Evolutionary conservation across 805 yeast species (phyloP).

Genomic region (Wickerhamomyces bisporus): DNA sequence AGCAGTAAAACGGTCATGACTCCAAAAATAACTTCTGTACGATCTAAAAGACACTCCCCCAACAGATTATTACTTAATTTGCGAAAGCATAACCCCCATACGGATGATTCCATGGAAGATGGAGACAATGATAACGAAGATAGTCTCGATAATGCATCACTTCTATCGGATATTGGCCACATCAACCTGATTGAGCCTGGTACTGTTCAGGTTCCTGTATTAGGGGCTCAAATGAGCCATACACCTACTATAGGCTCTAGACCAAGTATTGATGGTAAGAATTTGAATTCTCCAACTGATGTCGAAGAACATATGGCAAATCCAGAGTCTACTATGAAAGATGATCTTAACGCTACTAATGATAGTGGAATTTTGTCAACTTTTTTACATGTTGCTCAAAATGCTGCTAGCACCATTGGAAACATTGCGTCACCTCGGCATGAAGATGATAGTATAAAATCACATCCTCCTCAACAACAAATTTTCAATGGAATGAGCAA

Average conservation of each 20-base stretch:
- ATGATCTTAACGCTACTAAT: no score
- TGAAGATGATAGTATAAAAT: conserved; percentile 4
- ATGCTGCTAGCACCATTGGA: conserved; percentile 29
- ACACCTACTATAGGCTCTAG: no score
- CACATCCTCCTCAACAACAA: conserved; percentile 11
- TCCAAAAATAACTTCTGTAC: no score
- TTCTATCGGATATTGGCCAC: background rate
- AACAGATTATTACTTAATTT: no score
- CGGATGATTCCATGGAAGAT: no score
- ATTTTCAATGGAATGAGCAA: conserved; percentile 1
- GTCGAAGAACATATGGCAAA: conserved; percentile 13
- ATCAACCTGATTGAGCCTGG: background rate
- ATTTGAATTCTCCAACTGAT: background rate
- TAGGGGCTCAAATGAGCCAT: no score
- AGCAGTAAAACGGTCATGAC: no score
- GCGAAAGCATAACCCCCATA: no score
- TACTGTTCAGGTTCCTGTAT: no score
- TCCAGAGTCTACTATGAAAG: conserved; percentile 4
- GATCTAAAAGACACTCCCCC: no score
- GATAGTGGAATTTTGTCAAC: conserved; percentile 37
- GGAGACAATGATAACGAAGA: no score
- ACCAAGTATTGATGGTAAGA: background rate
- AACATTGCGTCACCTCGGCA: conserved; percentile 5
- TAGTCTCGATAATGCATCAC: no score
- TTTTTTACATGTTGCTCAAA: conserved; percentile 42